These are phyloP conservation scores for Aspergillus fischeri DNA, from an alignment of 2,329 filamentous ascomycete genomes.

Conservation along the genomic window DNA sequence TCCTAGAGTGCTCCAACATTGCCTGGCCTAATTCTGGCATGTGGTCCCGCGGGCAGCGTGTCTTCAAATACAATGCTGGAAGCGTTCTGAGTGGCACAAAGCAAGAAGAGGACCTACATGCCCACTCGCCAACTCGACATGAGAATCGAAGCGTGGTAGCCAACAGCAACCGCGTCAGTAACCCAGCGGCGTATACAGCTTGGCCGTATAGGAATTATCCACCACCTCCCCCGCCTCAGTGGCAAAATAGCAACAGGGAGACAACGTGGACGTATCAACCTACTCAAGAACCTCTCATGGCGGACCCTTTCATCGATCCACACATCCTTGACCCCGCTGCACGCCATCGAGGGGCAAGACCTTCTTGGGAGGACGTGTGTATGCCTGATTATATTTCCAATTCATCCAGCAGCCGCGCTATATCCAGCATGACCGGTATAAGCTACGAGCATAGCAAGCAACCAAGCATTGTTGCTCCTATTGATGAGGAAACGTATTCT, in stretches of 20 bases:
- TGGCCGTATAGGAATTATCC: slow-evolving; percentile 32
- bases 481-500: slow-evolving; percentile 36
- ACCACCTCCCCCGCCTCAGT: slow-evolving; percentile 23
- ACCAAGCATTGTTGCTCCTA: slow-evolving; percentile 28
- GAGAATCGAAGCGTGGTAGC: slow-evolving; percentile 18
- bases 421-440: slow-evolving; percentile 39
- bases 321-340: slow-evolving; percentile 24
- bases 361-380: slow-evolving; percentile 43
- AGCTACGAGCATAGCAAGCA: slow-evolving; percentile 42
- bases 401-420: slow-evolving; percentile 36
- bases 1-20: slow-evolving; percentile 68
- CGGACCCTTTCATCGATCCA: slow-evolving; percentile 43
- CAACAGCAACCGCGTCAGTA: slow-evolving; percentile 17
- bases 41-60: slow-evolving; percentile 53
- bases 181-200: slow-evolving; percentile 19
- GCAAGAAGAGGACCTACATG: slow-evolving; percentile 53
- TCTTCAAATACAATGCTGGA: slow-evolving; percentile 32
- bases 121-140: slow-evolving; percentile 56
- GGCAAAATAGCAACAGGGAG: slow-evolving; percentile 19
- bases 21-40: slow-evolving; percentile 74
- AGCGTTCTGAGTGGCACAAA: slow-evolving; percentile 34
- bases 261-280: slow-evolving; percentile 21
- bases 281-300: slow-evolving; percentile 25
- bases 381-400: slow-evolving; percentile 49
- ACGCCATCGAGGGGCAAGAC: slow-evolving; percentile 29